Base-by-base conservation (phyloP, 768 basidiomycete species). In the Suillus subaureus region DNA sequence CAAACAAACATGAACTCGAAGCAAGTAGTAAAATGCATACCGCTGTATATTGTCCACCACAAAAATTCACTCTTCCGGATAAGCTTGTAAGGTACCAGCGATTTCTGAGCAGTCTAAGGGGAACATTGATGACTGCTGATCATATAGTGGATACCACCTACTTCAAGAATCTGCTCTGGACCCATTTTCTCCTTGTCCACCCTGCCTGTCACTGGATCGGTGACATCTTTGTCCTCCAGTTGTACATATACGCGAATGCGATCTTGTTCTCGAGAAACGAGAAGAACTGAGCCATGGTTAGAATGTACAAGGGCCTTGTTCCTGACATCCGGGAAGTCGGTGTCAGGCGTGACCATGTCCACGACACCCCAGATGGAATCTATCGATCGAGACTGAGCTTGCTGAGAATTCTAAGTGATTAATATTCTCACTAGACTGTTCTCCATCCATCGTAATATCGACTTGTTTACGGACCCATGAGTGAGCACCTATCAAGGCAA, bases 381-480 rank as follows among this genome's bases (percentile, higher is more conserved):
- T 81, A 52, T 11, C 13, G 1, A 16, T 57, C 18, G 8, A 61
- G 33, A 63, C 23, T 52, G 23, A 39, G 42, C 12, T 35, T 21
- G 54, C 6, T 18, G 37, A 26, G 11, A 43, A 65, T 39, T 31
- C 13, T 4, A 37, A 8, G 31, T 21, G 28, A 49, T 37, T 18
- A 37, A 23, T 12, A 2, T 64, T 68, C 62, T 71, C 68, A 76
- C 83, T 80, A 12, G 73, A 82, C 67, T 91, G 88, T 73, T 93
- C 91, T 8, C 93, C 93, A 67, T 92, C 86, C 90, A 94, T 90
- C 4, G 77, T 73, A 61, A 94, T 88, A 8, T 81, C 80, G 15
- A 92, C 78, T 0, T 76, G 64, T 66, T 90, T 92, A 28, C 93
- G 84, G 33, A 93, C 89, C 91, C 91, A 93, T 13, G 91, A 93